Conservation (phyloP, 495 filamentous ascomycete genomes). For the Aspergillus hancockii region DNA sequence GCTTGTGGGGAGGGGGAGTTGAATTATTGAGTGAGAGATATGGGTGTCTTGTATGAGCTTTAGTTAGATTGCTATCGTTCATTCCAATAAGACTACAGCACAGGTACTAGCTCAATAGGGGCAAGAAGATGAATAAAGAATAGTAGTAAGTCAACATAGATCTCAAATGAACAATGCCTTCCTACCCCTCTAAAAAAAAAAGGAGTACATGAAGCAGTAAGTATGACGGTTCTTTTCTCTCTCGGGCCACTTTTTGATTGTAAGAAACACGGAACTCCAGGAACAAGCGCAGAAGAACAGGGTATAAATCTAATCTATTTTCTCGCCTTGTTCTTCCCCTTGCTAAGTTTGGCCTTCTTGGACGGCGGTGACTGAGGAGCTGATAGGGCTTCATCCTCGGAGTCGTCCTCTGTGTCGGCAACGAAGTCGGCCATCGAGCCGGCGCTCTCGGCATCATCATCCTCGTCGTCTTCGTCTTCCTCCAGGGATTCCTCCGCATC, state of each 20-base stretch:
- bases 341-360: constrained; percentile 38
- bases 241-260: background rate
- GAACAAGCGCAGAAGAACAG: constrained; percentile 13
- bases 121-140: constrained; percentile 2
- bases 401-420: constrained; percentile 47
- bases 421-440: constrained; percentile 50
- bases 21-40: background rate
- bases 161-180: background rate
- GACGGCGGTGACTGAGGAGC: constrained; percentile 33
- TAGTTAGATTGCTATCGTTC: background rate
- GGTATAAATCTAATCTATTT: constrained; percentile 28
- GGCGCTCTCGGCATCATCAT: constrained; percentile 44
- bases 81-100: background rate
- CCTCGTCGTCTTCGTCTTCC: constrained; percentile 44
- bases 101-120: background rate
- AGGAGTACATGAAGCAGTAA: background rate
- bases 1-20: constrained; percentile 31
- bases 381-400: constrained; percentile 32
- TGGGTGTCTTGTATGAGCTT: too few species aligned
- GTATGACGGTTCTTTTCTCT: background rate
- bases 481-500: constrained; percentile 49
- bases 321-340: constrained; percentile 38
- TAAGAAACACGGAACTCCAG: background rate
- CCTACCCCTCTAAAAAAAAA: background rate
- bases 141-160: constrained; percentile 3